Evolutionary conservation across 495 filamentous ascomycete species (phyloP).

Genomic region (Penicillium coprophilum): DNA sequence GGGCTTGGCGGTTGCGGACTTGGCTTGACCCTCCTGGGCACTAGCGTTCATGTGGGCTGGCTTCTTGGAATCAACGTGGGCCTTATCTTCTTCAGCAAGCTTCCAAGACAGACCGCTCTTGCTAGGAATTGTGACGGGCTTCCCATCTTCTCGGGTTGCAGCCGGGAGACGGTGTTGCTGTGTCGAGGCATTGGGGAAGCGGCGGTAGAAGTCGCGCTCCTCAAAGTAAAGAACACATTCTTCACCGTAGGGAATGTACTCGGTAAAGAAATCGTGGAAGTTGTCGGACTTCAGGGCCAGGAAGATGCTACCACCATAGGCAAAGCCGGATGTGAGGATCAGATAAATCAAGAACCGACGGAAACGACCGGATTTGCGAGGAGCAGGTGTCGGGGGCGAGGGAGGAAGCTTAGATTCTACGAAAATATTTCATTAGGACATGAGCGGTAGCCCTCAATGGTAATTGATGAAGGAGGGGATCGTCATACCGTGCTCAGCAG

Average conservation of each 20-base stretch:
- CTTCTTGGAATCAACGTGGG: constrained; percentile 46
- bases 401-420: constrained; percentile 31
- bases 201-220: constrained; percentile 87
- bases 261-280: constrained; percentile 99
- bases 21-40: constrained; percentile 35
- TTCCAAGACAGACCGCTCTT: constrained; percentile 85
- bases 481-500: constrained; percentile 47
- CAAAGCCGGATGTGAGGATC: constrained; percentile 67
- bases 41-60: constrained; percentile 34
- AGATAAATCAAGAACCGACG: constrained; percentile 71
- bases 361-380: constrained; percentile 73
- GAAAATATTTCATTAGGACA: constrained; percentile 17
- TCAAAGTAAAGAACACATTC: constrained; percentile 96
- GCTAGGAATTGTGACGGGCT: constrained; percentile 77
- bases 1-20: constrained; percentile 35
- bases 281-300: constrained; percentile 92
- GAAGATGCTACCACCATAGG: constrained; percentile 85
- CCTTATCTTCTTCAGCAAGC: constrained; percentile 58
- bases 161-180: constrained; percentile 48
- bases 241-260: constrained; percentile 93
- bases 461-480: constrained; percentile 20
- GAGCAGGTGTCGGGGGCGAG: constrained; percentile 45
- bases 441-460: constrained; percentile 8
- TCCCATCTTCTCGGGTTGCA: constrained; percentile 56
- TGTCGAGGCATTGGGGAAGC: constrained; percentile 74